Base-by-base conservation (phyloP, 2,329 filamentous ascomycete genomes). In the Bipolaris cookei region DNA sequence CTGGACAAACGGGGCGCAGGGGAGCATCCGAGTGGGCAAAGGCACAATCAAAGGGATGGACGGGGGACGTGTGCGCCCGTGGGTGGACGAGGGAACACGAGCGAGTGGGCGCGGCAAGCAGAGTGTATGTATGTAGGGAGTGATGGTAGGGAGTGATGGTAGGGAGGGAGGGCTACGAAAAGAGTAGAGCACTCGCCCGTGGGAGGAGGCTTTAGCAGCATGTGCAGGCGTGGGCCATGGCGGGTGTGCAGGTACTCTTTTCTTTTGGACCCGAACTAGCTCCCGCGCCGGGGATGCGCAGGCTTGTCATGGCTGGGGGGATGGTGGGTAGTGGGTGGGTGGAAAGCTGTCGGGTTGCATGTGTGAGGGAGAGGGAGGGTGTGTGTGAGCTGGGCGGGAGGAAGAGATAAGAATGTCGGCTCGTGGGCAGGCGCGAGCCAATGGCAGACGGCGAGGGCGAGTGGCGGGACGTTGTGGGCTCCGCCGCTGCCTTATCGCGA, bases 201-300 rank as follows among this genome's bases (percentile, higher is more conserved):
- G 23, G 35, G 46, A 37, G 21, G 51, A 46, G 28, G 41, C 16
- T 39, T 42, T 23, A 37, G 38, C 50, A 59, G 55, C 46, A 60
- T 59, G 28, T 30, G 28, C 28, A 30, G 7, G 28, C 28, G 28
- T 30, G 56, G 64, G 57, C 58, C 54, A 66, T 65, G 58, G 64
- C 20, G 4, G 51, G 67, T 67, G 69, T 68, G 67, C 70, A 73
- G 69, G 70, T 65, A 68, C 66, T 72, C 62, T 65, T 69, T 65
- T 14, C 61, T 69, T 70, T 71, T 73, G 63, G 66, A 64, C 61
- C 63, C 56, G 58, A 63, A 56, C 66, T 73, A 74, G 72, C 69
- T 70, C 65, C 70, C 69, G 72, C 69, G 70, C 71, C 63, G 64
- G 70, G 67, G 63, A 67, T 62, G 62, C 58, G 66, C 64, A 68